Evolutionary conservation across 2,329 filamentous ascomycete genomes (phyloP), one percentile per base, ranked within the genome.

Genomic region (Rhynchosporium secalis): DNA sequence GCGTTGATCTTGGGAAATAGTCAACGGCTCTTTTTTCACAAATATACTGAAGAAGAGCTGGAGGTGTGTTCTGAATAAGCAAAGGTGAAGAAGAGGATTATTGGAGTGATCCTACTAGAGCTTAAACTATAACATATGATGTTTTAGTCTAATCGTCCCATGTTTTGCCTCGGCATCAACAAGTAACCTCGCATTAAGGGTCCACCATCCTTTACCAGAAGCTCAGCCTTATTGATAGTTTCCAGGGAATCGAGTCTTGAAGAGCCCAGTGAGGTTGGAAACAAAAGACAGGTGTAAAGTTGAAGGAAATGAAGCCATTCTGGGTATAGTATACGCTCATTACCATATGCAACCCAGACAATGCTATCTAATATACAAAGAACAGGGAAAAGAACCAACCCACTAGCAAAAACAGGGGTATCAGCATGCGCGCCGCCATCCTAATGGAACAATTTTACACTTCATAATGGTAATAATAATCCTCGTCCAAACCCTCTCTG

Each of bases 401-500:
- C 28, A 31, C 38, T 20, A 58, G 41, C 47, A 55, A 58, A 63
- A 57, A 41, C 58, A 56, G 62, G 61, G 62, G 62, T 63, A 63
- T 63, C 58, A 58, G 46, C 49, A 57, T 51, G 31, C 46, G 56
- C 48, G 40, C 55, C 20, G 10, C 45, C 49, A 51, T 56, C 43
- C 56, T 51, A 56, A 51, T 41, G 29, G 31, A 62, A 20, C 46
- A 29, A 59, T 52, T 20, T 60, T 62, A 72, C 48, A 73, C 68
- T 46, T 73, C 91, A 20, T 20, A 20, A 20, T 20, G 20, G 78
- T 96, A 98, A 77, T 89, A 97, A 75, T 96, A 99, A 75, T 97
- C 89, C 68, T 96, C 92, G 75, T 96, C 91, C 68, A 98, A 75
- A 0, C 91, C 93, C 70, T 95, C 90, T 58, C 95, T 81, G 71